Conservation (phyloP, 257 asterid species). For the Solanum pennellii region DNA sequence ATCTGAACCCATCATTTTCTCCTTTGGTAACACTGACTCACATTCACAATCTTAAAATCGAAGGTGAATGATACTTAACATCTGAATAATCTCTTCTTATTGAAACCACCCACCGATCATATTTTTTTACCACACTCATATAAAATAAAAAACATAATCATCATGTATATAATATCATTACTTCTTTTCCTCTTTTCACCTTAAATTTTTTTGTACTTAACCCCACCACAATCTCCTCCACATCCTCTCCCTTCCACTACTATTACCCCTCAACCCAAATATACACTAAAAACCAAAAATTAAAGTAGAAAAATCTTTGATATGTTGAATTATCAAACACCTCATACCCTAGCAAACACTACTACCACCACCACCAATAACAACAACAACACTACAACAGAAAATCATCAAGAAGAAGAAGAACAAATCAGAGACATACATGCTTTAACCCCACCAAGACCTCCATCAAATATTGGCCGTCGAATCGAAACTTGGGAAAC, state of each 20-base stretch:
- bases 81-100: too few species aligned
- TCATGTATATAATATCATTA: background rate
- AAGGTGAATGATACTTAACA: too few species aligned
- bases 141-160: background rate
- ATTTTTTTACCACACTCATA: background rate
- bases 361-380: background rate
- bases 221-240: background rate
- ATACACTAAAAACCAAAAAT: background rate
- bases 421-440: conserved; percentile 60
- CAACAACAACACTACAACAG: background rate
- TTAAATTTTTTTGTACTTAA: background rate
- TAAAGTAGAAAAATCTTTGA: background rate
- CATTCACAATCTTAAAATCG: too few species aligned
- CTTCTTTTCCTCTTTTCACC: background rate
- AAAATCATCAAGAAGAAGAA: conserved; percentile 1
- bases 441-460: conserved; percentile 65
- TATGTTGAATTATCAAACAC: conserved; percentile 48
- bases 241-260: background rate
- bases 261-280: background rate
- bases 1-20: background rate
- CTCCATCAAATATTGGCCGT: conserved; percentile 8
- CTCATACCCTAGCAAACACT: conserved; percentile 22
- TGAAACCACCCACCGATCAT: background rate
- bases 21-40: too few species aligned
- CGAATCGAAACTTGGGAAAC: conserved; percentile 40